phyloP scores from a whole-genome alignment of 306 rosid species.

The Vicia villosa region DNA sequence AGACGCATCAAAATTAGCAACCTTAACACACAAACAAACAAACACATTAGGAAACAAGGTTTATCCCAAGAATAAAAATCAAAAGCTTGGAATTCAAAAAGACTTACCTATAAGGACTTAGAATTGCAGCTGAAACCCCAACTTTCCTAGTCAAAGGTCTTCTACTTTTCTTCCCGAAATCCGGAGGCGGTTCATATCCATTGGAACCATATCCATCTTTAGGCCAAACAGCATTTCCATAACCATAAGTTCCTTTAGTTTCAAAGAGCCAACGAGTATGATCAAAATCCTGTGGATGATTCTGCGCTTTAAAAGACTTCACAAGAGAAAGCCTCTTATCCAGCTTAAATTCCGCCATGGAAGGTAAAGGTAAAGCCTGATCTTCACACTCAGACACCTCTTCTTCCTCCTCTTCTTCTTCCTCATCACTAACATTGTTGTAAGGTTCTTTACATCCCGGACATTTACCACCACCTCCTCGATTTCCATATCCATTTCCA shows the following conservation, averaged over 20 bases:
- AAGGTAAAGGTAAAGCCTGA: conserved; percentile 71
- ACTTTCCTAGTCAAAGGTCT: conserved; percentile 81
- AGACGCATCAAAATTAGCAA: conserved; percentile 66
- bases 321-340: conserved; percentile 80
- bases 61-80: background rate
- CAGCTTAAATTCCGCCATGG: conserved; percentile 69
- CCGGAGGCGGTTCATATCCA: conserved; percentile 72
- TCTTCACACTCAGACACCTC: conserved; percentile 72
- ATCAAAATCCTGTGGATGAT: conserved; percentile 72
- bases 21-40: conserved; percentile 44
- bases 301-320: conserved; percentile 75
- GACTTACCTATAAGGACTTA: conserved; percentile 76
- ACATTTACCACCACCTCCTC: conserved; percentile 56
- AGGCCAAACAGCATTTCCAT: conserved; percentile 91
- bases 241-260: conserved; percentile 86
- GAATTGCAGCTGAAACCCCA: conserved; percentile 69
- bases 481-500: too few relatives aligned
- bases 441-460: conserved; percentile 81
- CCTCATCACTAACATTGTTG: conserved; percentile 49
- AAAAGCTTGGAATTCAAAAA: background rate
- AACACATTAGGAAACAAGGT: background rate
- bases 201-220: conserved; percentile 71
- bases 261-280: conserved; percentile 84
- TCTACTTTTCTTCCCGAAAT: conserved; percentile 58
- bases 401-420: background rate